phyloP scores from a whole-genome alignment of 2,329 filamentous ascomycete species.

The Penicillium sp. region DNA sequence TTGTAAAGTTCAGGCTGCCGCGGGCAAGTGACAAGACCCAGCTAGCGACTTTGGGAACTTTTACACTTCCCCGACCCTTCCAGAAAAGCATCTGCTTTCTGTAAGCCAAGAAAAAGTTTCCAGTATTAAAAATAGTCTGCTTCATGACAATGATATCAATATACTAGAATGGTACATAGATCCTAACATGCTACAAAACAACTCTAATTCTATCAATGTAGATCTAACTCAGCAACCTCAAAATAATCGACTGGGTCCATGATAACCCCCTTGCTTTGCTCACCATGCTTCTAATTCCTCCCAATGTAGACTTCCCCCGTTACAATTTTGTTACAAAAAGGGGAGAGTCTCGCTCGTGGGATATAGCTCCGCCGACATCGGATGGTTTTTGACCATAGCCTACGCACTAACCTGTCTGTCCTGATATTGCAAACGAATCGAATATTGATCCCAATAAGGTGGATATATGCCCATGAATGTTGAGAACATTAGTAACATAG shows the following conservation, averaged over 20 bases:
- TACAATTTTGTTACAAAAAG: background rate
- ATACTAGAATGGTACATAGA: background rate
- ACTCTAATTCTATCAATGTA: background rate
- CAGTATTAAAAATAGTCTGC: background rate
- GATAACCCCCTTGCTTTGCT: background rate
- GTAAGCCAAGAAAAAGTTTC: background rate
- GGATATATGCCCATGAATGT: background rate
- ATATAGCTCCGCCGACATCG: background rate
- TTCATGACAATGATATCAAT: background rate
- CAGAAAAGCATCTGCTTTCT: background rate
- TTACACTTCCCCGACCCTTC: too few relatives aligned
- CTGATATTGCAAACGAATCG: background rate
- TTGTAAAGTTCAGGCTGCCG: slow-evolving; percentile 32
- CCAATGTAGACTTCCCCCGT: background rate
- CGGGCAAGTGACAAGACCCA: slow-evolving; percentile 1
- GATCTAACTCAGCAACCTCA: background rate
- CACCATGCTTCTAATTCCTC: background rate
- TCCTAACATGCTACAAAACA: background rate
- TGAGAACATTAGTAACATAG: background rate
- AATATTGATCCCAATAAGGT: too few relatives aligned
- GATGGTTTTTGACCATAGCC: background rate
- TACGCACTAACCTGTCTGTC: background rate
- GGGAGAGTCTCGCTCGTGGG: background rate
- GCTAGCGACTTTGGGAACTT: background rate
- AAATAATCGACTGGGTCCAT: background rate